Conservation (phyloP, 208 protist species). For the Acanthamoeba royreba region DNA sequence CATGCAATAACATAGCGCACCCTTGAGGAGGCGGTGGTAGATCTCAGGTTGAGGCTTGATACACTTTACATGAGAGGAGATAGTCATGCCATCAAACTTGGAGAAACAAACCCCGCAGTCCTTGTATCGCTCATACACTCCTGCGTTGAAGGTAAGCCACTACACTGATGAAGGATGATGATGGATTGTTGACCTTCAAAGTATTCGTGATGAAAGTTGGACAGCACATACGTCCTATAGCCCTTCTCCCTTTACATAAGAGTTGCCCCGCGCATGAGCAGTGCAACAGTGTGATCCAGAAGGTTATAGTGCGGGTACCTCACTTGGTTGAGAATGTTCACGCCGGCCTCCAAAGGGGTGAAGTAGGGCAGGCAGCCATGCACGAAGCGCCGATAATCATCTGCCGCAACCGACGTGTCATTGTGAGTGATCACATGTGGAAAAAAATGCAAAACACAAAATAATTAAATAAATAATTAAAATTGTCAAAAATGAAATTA, state of each 20-base stretch:
- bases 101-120: neutral
- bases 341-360: neutral
- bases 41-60: constrained; percentile 27
- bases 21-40: neutral
- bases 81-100: neutral
- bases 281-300: neutral
- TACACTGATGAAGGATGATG: too few species aligned
- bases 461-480: neutral
- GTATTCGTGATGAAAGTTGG: constrained; percentile 33
- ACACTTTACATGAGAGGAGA: neutral
- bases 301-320: too few species aligned
- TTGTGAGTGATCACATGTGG: neutral
- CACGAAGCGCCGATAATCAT: constrained; percentile 2
- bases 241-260: neutral
- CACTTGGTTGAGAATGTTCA: neutral
- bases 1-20: neutral
- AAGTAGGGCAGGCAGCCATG: neutral
- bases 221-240: neutral
- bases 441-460: neutral
- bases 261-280: too few species aligned
- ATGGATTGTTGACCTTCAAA: neutral
- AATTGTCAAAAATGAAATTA: neutral
- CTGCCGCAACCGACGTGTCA: too few species aligned
- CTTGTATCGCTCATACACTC: neutral
- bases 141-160: too few species aligned